Conservation (phyloP, 495 filamentous ascomycete species). For the Neurospora sp. region DNA sequence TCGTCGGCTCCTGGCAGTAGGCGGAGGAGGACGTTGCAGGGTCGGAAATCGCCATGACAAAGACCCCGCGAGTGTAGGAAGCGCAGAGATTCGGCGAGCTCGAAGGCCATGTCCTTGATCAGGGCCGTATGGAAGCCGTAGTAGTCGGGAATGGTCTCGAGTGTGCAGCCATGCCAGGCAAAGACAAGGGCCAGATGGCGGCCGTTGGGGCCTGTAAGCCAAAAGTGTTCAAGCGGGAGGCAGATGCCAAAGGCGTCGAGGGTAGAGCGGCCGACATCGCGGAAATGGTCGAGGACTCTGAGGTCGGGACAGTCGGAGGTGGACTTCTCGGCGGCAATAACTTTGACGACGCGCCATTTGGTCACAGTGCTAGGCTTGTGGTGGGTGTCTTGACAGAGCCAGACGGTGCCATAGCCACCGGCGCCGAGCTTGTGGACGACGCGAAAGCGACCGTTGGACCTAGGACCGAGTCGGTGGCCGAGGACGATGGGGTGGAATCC, state of each 20-base stretch:
- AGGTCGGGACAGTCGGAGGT: constrained; percentile 7
- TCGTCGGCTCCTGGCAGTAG: constrained; percentile 16
- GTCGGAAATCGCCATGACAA: background rate
- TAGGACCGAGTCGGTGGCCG: background rate
- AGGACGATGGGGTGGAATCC: background rate
- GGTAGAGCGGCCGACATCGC: background rate
- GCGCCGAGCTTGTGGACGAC: constrained; percentile 40
- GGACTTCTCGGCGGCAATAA: constrained; percentile 10
- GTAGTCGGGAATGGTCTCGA: background rate
- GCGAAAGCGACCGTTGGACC: constrained; percentile 15
- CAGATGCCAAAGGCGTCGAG: constrained; percentile 8
- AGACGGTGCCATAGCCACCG: constrained; percentile 38
- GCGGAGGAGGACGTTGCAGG: background rate
- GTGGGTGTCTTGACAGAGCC: constrained; percentile 33
- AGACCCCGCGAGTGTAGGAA: background rate
- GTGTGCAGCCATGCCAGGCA: constrained; percentile 10
- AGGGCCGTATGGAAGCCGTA: constrained; percentile 4
- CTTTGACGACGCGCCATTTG: constrained; percentile 20
- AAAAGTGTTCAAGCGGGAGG: constrained; percentile 21
- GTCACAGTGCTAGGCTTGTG: background rate
- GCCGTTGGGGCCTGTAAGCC: constrained; percentile 29
- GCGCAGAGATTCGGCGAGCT: background rate
- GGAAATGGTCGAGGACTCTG: constrained; percentile 3
- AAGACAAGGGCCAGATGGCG: constrained; percentile 25
- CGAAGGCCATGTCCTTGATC: background rate